Conservation (phyloP, 1,139 yeast genomes). For the Debaryomycetaceae sp. region DNA sequence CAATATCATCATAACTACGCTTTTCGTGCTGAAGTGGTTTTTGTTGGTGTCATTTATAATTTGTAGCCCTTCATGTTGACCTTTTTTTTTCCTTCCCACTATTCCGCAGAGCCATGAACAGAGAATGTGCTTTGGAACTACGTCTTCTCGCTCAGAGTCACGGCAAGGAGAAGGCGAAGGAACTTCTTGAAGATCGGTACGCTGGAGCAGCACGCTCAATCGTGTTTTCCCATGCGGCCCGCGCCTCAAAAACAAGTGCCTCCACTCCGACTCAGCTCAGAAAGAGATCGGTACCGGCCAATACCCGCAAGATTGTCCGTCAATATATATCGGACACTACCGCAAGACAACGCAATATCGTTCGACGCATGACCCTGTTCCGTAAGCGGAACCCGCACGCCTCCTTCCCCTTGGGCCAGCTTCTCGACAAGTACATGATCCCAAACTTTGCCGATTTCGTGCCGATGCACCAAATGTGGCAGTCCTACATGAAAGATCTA, state of each 20-base stretch:
- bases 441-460: constrained; percentile 45
- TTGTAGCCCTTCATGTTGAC: too few relatives aligned
- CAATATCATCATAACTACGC: too few relatives aligned
- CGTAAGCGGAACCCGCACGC: constrained; percentile 3
- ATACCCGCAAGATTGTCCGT: not conserved
- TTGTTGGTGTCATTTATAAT: too few relatives aligned
- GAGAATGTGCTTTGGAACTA: not conserved
- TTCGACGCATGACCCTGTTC: not conserved
- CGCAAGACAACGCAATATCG: not conserved
- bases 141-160: not conserved
- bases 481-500: constrained; percentile 44
- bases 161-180: not conserved
- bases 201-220: not conserved
- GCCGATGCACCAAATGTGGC: constrained; percentile 51
- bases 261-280: not conserved
- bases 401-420: constrained; percentile 16
- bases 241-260: too few relatives aligned
- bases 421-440: constrained; percentile 26
- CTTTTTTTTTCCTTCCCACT: not conserved
- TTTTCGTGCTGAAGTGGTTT: too few relatives aligned
- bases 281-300: not conserved
- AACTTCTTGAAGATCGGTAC: not conserved
- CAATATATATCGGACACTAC: not conserved
- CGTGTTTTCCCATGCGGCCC: not conserved
- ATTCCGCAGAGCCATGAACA: not conserved